phyloP scores from a whole-genome alignment of 148 eudicot species.

The Diospyros kaki region DNA sequence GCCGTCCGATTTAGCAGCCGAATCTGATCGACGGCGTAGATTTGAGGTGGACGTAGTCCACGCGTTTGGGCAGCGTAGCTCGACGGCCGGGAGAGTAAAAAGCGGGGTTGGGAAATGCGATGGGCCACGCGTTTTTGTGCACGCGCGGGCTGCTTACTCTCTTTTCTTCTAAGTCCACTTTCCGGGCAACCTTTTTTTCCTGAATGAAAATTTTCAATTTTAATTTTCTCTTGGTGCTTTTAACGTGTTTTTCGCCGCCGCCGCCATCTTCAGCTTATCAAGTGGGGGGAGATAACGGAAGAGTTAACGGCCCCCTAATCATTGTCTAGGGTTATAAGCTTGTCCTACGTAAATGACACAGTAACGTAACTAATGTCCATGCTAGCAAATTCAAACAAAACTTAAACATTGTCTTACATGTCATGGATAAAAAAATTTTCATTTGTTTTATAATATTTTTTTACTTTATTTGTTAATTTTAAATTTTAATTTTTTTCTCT shows the following conservation, averaged over 20 bases:
- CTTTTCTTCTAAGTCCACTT: slow-evolving; percentile 2
- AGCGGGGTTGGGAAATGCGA: neutral
- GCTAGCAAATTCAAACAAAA: too few relatives aligned
- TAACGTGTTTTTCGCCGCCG: neutral
- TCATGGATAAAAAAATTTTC: too few relatives aligned
- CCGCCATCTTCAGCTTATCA: neutral
- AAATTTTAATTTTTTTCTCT: too few relatives aligned
- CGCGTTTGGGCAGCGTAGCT: neutral
- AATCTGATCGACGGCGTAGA: neutral
- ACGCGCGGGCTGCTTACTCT: slow-evolving; percentile 3
- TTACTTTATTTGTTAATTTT: too few relatives aligned
- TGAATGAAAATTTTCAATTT: neutral
- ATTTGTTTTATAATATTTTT: too few relatives aligned
- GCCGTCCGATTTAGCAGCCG: neutral
- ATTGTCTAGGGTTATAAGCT: neutral
- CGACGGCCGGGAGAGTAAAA: slow-evolving; percentile 4
- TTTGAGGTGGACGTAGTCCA: neutral
- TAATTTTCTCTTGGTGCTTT: neutral
- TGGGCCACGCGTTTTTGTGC: neutral
- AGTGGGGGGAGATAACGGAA: neutral
- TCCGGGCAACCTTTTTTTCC: slow-evolving; percentile 3
- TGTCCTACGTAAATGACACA: neutral
- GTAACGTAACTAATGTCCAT: too few relatives aligned
- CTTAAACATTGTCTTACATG: too few relatives aligned
- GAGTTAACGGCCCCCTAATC: neutral